Conservation (phyloP, 371 early-diverging fungal genomes). For the Parasitella parasitica region DNA sequence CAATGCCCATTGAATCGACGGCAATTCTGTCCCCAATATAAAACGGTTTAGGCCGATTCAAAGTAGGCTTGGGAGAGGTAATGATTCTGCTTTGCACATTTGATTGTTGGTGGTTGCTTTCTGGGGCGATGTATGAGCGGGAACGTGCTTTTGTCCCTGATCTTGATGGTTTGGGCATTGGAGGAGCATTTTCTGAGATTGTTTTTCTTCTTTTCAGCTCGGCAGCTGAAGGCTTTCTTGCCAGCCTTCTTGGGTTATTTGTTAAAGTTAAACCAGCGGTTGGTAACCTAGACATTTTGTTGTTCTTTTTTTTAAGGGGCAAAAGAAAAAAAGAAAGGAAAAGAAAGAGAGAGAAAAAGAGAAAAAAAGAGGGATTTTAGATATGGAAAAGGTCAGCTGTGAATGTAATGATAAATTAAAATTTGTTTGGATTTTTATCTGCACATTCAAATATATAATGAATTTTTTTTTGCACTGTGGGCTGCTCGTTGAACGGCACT, state of each 20-base stretch:
- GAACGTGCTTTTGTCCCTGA: constrained; percentile 20
- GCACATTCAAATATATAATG: no score
- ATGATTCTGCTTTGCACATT: constrained; percentile 5
- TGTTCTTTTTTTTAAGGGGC: constrained; percentile 2
- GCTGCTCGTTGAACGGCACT: not conserved
- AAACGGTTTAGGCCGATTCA: not conserved
- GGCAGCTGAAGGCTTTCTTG: constrained; percentile 15
- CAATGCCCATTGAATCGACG: constrained; percentile 66
- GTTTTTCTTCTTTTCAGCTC: constrained; percentile 26
- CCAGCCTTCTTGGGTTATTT: constrained; percentile 5
- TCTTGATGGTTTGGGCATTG: constrained; percentile 16
- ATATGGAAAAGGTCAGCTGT: not conserved
- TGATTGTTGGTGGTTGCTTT: not conserved
- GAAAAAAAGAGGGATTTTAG: not conserved
- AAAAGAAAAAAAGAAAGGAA: not conserved
- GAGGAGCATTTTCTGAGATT: constrained; percentile 17
- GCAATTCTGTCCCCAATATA: constrained; percentile 64
- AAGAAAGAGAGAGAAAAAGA: not conserved
- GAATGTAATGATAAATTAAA: not conserved
- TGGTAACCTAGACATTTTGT: constrained; percentile 28
- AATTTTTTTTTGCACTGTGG: no score
- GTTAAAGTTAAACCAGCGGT: constrained; percentile 6
- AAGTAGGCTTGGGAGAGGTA: constrained; percentile 3
- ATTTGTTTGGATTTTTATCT: not conserved
- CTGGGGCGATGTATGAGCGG: constrained; percentile 10